phyloP scores from a whole-genome alignment of 208 protist species.

The Acanthamoeba sp. region DNA sequence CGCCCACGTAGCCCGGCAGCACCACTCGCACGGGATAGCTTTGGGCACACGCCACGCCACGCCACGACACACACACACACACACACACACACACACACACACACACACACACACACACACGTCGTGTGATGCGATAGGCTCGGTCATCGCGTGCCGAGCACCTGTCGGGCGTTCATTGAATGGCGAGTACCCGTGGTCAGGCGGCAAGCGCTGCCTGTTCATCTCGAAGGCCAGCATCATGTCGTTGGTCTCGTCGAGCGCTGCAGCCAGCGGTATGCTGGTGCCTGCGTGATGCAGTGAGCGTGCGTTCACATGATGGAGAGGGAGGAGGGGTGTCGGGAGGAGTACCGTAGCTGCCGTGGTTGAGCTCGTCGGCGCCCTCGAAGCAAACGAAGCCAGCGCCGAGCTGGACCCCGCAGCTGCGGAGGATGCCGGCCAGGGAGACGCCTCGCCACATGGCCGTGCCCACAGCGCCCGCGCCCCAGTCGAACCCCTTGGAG shows the following conservation, averaged over 20 bases:
- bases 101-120: not conserved
- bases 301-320: slow-evolving; percentile 65
- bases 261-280: slow-evolving; percentile 89
- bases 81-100: not conserved
- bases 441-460: slow-evolving; percentile 90
- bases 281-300: slow-evolving; percentile 74
- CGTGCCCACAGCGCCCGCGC: slow-evolving; percentile 87
- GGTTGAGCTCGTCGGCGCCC: slow-evolving; percentile 82
- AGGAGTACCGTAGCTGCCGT: not conserved
- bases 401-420: slow-evolving; percentile 71
- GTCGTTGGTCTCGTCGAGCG: slow-evolving; percentile 84
- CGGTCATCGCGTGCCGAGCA: too few species aligned
- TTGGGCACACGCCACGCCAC: not conserved
- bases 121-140: not conserved
- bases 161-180: too few species aligned
- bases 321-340: not conserved
- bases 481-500: slow-evolving; percentile 89
- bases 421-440: slow-evolving; percentile 86
- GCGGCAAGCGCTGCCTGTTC: slow-evolving; percentile 90
- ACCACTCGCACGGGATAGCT: slow-evolving; percentile 28
- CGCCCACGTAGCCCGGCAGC: slow-evolving; percentile 62
- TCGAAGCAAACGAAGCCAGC: slow-evolving; percentile 90
- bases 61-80: not conserved
- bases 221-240: slow-evolving; percentile 92
- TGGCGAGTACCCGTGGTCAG: slow-evolving; percentile 91